A percentile compares a stretch with the other conserved stretches of the same genome.
These are phyloP conservation scores for Wickerhamomyces canadensis DNA, from an alignment of 805 yeast genomes.

Conservation along the genomic window DNA sequence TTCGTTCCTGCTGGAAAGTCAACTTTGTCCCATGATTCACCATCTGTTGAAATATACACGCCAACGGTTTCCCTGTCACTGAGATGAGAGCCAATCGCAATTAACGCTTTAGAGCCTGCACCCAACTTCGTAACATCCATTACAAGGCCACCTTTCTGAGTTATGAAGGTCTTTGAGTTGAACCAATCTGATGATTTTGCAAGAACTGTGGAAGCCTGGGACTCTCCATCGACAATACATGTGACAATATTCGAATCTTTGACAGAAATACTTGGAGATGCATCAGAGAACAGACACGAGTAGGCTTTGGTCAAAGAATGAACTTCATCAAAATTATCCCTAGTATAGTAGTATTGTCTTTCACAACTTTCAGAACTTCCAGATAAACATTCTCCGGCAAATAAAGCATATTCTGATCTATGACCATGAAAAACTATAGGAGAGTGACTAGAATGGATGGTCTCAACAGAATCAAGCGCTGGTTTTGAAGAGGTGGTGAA, in stretches of 20 bases:
- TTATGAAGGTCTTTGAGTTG: conserved; percentile 25
- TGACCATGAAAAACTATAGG: conserved; percentile 34
- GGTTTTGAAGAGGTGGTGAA: conserved; percentile 28
- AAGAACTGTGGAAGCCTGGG: conserved; percentile 28
- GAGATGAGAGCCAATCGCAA: conserved; percentile 30
- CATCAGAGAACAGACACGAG: conserved; percentile 29
- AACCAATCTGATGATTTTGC: conserved; percentile 42
- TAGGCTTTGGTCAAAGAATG: conserved; percentile 23
- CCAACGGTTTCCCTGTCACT: conserved; percentile 14
- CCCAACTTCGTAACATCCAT: conserved; percentile 30
- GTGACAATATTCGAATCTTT: conserved; percentile 30
- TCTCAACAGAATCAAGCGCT: conserved; percentile 19
- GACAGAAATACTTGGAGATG: conserved; percentile 19
- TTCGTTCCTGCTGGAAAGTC: conserved; percentile 25
- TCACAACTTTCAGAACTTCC: conserved; percentile 27
- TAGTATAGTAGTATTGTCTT: conserved; percentile 36
- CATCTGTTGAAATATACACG: conserved; percentile 30
- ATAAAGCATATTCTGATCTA: conserved; percentile 30
- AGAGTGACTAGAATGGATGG: conserved; percentile 16
- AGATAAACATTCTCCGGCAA: conserved; percentile 33
- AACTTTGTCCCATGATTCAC: conserved; percentile 28
- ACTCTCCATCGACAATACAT: conserved; percentile 39
- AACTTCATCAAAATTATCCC: conserved; percentile 37
- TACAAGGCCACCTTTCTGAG: conserved; percentile 28
- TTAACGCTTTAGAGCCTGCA: conserved; percentile 27